Evolutionary conservation across 2,329 filamentous ascomycete genomes (phyloP).

Genomic region (Ascochyta lentis): DNA sequence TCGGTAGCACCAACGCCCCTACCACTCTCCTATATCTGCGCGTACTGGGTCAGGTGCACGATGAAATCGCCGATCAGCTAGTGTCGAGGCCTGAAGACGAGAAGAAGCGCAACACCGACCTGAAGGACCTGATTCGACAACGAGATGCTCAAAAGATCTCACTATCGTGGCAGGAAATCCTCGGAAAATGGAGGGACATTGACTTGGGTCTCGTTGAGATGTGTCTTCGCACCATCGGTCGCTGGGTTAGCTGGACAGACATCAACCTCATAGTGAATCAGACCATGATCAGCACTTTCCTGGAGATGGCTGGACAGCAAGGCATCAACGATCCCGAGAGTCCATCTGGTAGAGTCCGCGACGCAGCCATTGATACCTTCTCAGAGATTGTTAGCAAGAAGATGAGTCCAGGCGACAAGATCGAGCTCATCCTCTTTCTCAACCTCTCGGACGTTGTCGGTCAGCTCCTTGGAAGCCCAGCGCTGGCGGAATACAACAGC

Average conservation of each 20-base stretch:
- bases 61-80: conserved; percentile 95
- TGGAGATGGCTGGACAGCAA: conserved; percentile 82
- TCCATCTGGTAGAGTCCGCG: conserved; percentile 74
- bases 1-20: conserved; percentile 69
- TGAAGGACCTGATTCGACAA: conserved; percentile 88
- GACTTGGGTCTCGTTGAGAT: conserved; percentile 80
- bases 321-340: conserved; percentile 65
- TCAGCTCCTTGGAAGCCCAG: conserved; percentile 83
- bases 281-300: conserved; percentile 79
- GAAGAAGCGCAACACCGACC: conserved; percentile 81
- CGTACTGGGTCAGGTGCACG: conserved; percentile 87
- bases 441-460: conserved; percentile 85
- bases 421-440: conserved; percentile 89
- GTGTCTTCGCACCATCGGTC: conserved; percentile 88
- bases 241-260: conserved; percentile 99
- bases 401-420: conserved; percentile 93
- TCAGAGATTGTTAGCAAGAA: conserved; percentile 98
- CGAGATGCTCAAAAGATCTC: conserved; percentile 90
- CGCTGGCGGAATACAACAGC: conserved; percentile 78
- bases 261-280: conserved; percentile 88
- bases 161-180: conserved; percentile 87
- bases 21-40: conserved; percentile 89
- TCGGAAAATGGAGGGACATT: conserved; percentile 74
- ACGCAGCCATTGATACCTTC: conserved; percentile 91
- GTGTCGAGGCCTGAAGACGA: conserved; percentile 79